Evolutionary conservation across 2,329 filamentous ascomycete species (phyloP), one percentile per base, ranked within the genome.

Genomic region (Botrytis elliptica): DNA sequence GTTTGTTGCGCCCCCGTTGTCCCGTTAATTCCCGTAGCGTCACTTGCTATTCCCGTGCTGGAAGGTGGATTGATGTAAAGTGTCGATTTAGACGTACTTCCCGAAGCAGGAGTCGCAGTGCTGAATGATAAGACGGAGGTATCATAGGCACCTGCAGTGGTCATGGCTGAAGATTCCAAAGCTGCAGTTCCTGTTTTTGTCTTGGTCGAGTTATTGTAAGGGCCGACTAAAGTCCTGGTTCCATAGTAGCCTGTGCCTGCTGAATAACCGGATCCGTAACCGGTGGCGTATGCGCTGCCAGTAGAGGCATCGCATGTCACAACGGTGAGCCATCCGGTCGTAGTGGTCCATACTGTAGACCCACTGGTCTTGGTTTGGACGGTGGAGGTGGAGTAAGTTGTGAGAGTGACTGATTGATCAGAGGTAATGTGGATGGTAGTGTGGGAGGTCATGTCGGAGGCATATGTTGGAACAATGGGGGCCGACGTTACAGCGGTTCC

Each of bases 271-370:
- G 52, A 42, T 22, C 20, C 20, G 25, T 44, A 46, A 29, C 55
- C 68, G 1, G 67, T 44, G 16, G n/a, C 52, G 12, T 69, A 42
- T 7, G 18, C 46, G 12, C 25, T 22, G 29, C 63, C 29, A 22
- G 64, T 66, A 3, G 20, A 36, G 42, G 42, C 68, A n/a, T 36
- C 57, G 40, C 68, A 62, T 44, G 38, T 70, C 16, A 59, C 36
- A 36, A 63, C 33, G 59, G 69, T 71, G 3, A 36, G 36, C 69
- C 69, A 71, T 16, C 49, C 69, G 5, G 69, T 64, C 3, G 40
- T 71, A 5, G 69, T 71, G 42, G 69, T 71, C 40, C 59, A 71
- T n/a, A 44, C 62, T 29, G 69, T 71, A 29, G 69, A 71, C 3
- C 33, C 42, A 0, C 40, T 71, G 29, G 57, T 49, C 22, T 46